A percentile compares a stretch with the other conserved stretches of the same genome.
phyloP scores from a whole-genome alignment of 1,139 yeast species.

The Scheffersomyces titani region DNA sequence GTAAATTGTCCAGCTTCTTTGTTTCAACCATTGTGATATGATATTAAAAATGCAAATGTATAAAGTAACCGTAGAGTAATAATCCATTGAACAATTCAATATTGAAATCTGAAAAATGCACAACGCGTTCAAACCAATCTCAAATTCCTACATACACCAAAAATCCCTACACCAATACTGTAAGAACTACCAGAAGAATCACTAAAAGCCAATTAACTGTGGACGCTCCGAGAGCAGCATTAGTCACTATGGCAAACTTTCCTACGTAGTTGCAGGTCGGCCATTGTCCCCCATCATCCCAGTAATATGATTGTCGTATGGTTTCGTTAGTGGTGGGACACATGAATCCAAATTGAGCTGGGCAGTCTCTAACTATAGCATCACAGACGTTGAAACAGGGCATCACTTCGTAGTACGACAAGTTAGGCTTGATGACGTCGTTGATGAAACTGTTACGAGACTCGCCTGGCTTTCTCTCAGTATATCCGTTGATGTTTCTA shows the following conservation, averaged over 20 bases:
- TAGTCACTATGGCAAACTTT: conserved; percentile 1
- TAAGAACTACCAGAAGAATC: background rate
- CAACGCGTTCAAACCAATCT: background rate
- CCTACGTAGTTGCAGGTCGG: conserved; percentile 55
- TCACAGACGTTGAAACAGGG: conserved; percentile 88
- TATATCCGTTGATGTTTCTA: conserved; percentile 45
- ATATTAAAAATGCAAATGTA: background rate
- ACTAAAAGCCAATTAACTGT: conserved; percentile 4
- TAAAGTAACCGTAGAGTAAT: background rate
- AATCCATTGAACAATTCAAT: background rate
- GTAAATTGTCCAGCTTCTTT: conserved; percentile 31
- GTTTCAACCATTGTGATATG: conserved; percentile 1
- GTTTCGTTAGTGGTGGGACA: conserved; percentile 60
- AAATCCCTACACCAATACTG: background rate
- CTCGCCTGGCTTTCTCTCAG: conserved; percentile 45
- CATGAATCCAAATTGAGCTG: conserved; percentile 67
- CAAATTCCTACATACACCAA: background rate
- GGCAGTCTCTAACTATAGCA: conserved; percentile 80
- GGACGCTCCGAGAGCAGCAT: background rate
- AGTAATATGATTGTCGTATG: conserved; percentile 49
- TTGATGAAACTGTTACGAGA: conserved; percentile 67
- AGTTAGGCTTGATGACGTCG: conserved; percentile 56
- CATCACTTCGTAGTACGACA: conserved; percentile 70
- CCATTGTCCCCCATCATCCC: conserved; percentile 27
- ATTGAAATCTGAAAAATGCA: background rate